These are phyloP conservation scores for Citrus trifoliata DNA, from an alignment of 345 rosid genomes.

Conservation along the genomic window DNA sequence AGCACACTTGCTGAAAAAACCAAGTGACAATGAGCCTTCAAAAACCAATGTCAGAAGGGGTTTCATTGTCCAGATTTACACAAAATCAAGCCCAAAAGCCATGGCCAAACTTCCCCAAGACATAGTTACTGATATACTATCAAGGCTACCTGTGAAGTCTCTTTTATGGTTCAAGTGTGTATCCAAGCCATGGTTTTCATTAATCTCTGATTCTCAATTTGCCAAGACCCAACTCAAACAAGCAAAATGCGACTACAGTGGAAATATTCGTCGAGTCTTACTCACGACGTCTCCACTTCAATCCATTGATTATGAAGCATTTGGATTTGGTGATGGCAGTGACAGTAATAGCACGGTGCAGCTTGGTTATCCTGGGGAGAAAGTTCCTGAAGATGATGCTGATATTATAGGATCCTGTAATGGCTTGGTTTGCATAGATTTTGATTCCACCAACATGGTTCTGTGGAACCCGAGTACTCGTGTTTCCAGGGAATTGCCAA, in stretches of 20 bases:
- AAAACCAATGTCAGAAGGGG: neutral
- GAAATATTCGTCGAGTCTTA: neutral
- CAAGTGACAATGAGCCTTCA: too few relatives aligned
- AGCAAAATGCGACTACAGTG: neutral
- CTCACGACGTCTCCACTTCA: neutral
- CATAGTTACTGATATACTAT: neutral
- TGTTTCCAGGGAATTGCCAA: conserved; percentile 19
- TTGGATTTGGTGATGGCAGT: neutral
- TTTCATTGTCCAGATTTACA: neutral
- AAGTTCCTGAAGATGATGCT: neutral
- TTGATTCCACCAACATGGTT: conserved; percentile 18
- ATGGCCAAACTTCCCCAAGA: neutral
- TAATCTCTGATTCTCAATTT: neutral
- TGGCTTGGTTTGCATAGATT: conserved; percentile 23
- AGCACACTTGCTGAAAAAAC: neutral
- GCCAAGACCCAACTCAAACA: neutral
- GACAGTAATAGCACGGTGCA: neutral
- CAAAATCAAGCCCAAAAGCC: neutral
- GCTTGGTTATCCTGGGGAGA: neutral
- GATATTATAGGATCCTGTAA: conserved; percentile 29
- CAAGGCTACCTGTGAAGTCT: neutral
- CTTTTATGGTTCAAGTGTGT: neutral
- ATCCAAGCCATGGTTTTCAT: neutral
- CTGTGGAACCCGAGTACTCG: conserved; percentile 36
- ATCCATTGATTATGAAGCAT: neutral